Base-by-base conservation (phyloP, 345 rosid genomes). In the Passiflora organensis region DNA sequence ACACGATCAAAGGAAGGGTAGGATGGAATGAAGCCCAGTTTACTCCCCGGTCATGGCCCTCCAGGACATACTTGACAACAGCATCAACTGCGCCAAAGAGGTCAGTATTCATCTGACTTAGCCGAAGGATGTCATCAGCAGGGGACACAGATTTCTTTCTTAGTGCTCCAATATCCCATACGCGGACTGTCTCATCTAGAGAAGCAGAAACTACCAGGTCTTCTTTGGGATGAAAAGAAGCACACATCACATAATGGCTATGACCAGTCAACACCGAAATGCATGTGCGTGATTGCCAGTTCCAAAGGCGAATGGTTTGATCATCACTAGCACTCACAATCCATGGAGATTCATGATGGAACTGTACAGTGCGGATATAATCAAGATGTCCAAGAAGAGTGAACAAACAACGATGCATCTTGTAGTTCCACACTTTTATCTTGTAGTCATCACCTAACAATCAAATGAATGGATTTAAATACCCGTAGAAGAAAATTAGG, bases 11-110 rank as follows among this genome's bases (percentile, higher is more conserved):
- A 56, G 99, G 97, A 53, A 93, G 84, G 18, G 80, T 84, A 47
- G 99, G 99, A 60, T 93, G 99, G 69, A 93, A 93, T 44, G 97
- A 69, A 71, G 99, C 97, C 99, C 99, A 93, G 78, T 89, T 93
- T 25, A 93, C 99, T 17, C 99, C 99, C 66, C 97, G 79, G 43
- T 89, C 99, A 76, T 93, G 99, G 50, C 97, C 99, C 76, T 93
- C 97, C 66, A 93, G 72, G 36, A 93, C 99, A 66, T 93, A 93
- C 78, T 89, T 89, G 24, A 89, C 99, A 37, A 86, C 89, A 16
- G 89, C 94, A 66, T 93, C 99, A 60, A 86, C 89, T 10, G 96
- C 95, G 23, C 97, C 99, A 60, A 89, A 93, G 48, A 89, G 83
- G 70, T 93, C 97, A 16, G 88, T 60, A 64, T 93, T 93, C 97